Conservation (phyloP, 495 filamentous ascomycete species). For the Sabuloglossum arenarium region DNA sequence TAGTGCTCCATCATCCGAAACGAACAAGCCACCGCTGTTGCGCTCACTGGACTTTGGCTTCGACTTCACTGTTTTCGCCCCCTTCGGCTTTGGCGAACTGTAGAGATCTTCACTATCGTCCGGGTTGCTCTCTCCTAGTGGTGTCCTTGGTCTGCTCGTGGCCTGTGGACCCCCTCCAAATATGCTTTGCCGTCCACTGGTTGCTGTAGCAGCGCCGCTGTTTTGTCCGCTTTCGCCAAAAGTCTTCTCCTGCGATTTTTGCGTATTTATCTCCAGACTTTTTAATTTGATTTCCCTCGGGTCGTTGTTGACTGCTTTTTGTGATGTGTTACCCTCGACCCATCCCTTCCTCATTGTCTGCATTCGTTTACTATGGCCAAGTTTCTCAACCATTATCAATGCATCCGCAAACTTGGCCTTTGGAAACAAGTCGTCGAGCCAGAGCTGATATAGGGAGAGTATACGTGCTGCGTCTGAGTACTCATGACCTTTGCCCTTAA, state of each 20-base stretch:
- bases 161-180: background rate
- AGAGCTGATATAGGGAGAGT: conserved; percentile 80
- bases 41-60: background rate
- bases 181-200: background rate
- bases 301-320: background rate
- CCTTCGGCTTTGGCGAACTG: background rate
- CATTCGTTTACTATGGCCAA: conserved; percentile 60
- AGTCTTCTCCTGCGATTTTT: background rate
- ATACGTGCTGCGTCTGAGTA: conserved; percentile 70
- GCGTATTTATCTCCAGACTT: background rate
- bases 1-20: background rate
- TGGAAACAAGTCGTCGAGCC: conserved; percentile 92
- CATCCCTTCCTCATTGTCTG: conserved; percentile 60
- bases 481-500: conserved; percentile 92
- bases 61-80: background rate
- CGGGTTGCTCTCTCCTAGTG: background rate
- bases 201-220: background rate
- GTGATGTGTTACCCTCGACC: conserved; percentile 34
- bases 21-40: background rate
- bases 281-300: background rate
- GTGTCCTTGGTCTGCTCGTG: background rate
- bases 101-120: background rate
- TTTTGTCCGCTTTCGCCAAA: background rate
- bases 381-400: conserved; percentile 77
- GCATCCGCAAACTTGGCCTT: conserved; percentile 88